A percentile compares a stretch with the other conserved stretches of the same genome.
phyloP scores from a whole-genome alignment of 306 rosid genomes.

The Ormosia emarginata region DNA sequence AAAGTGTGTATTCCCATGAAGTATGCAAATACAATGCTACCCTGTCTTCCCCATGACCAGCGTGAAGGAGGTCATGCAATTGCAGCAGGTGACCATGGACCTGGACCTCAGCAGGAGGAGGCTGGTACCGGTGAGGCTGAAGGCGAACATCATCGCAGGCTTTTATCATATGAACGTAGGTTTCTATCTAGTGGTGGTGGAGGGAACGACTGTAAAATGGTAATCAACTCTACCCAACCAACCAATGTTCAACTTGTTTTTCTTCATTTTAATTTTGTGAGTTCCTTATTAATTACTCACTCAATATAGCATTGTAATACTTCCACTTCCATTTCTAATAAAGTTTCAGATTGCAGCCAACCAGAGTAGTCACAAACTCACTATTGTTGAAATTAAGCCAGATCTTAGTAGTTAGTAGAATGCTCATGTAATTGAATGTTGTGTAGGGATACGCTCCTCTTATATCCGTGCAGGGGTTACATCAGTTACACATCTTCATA shows the following conservation, averaged over 20 bases:
- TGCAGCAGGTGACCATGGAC: not conserved
- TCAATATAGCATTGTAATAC: not conserved
- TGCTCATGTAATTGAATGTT: not conserved
- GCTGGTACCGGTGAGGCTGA: not conserved
- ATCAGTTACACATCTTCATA: conserved; percentile 92
- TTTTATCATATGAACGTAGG: conserved; percentile 68
- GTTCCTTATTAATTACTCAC: not conserved
- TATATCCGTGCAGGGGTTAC: conserved; percentile 70
- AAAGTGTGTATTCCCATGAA: conserved; percentile 46
- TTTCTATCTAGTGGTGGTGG: conserved; percentile 34
- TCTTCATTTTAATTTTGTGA: not conserved
- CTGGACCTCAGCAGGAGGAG: not conserved
- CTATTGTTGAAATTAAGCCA: not conserved
- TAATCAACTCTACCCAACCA: conserved; percentile 17
- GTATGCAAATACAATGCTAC: conserved; percentile 65
- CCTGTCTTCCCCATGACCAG: conserved; percentile 35
- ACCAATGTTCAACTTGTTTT: not conserved
- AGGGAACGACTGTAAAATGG: conserved; percentile 8
- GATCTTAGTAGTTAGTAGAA: not conserved
- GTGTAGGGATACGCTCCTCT: conserved; percentile 67
- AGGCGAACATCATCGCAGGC: conserved; percentile 52
- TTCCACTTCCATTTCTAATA: not conserved
- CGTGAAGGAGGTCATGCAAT: not conserved
- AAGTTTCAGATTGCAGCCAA: not conserved
- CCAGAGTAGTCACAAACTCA: not conserved